A percentile compares a stretch with the other conserved stretches of the same genome.
Conservation (phyloP, 768 basidiomycete species). For the Tylopilus vinaceipallidus region DNA sequence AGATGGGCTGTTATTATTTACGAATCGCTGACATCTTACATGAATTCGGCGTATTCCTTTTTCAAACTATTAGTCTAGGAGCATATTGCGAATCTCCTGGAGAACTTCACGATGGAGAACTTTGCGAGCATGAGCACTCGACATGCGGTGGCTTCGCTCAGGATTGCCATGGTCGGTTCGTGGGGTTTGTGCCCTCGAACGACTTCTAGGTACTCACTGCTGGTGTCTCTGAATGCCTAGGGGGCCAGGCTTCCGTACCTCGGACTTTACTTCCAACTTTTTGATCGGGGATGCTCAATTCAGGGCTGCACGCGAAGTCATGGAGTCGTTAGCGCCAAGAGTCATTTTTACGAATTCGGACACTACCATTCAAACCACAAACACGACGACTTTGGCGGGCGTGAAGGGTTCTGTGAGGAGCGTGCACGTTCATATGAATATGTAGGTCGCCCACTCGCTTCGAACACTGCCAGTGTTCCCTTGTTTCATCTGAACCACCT, state of each 20-base stretch:
- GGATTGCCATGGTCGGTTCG: constrained; percentile 70
- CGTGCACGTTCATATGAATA: constrained; percentile 69
- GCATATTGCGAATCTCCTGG: constrained; percentile 81
- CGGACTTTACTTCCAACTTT: constrained; percentile 73
- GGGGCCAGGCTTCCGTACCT: constrained; percentile 72
- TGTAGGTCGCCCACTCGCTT: constrained; percentile 43
- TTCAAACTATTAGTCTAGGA: constrained; percentile 44
- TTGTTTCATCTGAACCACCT: background rate
- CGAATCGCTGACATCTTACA: background rate
- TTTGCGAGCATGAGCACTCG: constrained; percentile 68
- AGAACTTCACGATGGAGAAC: constrained; percentile 58
- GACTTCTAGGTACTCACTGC: background rate
- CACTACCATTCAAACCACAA: constrained; percentile 16
- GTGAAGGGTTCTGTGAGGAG: constrained; percentile 63
- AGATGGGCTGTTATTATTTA: no score
- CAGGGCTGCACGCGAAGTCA: constrained; percentile 61
- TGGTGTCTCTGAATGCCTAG: constrained; percentile 31
- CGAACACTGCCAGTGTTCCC: background rate
- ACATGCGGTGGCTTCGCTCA: constrained; percentile 70
- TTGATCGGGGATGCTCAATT: constrained; percentile 73
- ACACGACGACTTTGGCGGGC: constrained; percentile 33
- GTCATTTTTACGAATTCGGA: constrained; percentile 19
- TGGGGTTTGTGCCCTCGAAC: background rate
- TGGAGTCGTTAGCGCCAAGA: constrained; percentile 37
- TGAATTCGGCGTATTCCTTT: background rate